Base-by-base conservation (phyloP, 2,329 filamentous ascomycete species). In the Fusarium solani-melongenae region DNA sequence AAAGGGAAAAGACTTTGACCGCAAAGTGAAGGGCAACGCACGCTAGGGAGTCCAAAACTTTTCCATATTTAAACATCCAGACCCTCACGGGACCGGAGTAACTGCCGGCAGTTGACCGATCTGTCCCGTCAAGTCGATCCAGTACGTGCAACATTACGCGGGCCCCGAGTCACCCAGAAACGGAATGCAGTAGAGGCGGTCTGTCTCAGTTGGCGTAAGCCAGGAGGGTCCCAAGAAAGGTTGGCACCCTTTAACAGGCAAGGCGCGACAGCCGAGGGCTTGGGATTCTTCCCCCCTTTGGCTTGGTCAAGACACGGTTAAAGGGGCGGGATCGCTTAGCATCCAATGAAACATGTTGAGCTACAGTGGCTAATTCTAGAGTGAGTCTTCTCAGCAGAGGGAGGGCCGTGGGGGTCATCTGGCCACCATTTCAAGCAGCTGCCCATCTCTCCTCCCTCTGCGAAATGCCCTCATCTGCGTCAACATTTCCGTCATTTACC, bases 381-480 rank as follows among this genome's bases (percentile, higher is more conserved):
- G 14, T 49, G 20, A 44, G 20, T 22, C 20, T 24, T 44, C 41
- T 44, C 41, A 51, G 29, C 57, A 20, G 31, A 51, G 61, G 44
- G 65, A 56, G 41, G 15, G 9, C 4, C 51, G 29, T 15, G 29
- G 17, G 49, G n/a, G 27, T 5, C n/a, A 44, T n/a, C n/a, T n/a
- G n/a, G n/a, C n/a, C n/a, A n/a, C 11, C 27, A 41, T 44, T 51
- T 55, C 6, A 76, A 5, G 62, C 31, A n/a, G 58, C 44, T 5
- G 73, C 70, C 74, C 74, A 76, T 14, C 34, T 61, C 11, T 67
- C 15, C 58, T 76, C 74, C 27, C 74, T 59, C 59, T 53, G 22
- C 0, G 69, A 20, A 36, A 67, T 36, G 11, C 55, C 69, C 11
- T 56, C 59, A n/a, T 38, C 22, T 5, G 39, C 24, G 2, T 3